A percentile compares a stretch with the other conserved stretches of the same genome.
Conservation (phyloP, 1,284 basidiomycete genomes). For the Gymnopus androsaceus region DNA sequence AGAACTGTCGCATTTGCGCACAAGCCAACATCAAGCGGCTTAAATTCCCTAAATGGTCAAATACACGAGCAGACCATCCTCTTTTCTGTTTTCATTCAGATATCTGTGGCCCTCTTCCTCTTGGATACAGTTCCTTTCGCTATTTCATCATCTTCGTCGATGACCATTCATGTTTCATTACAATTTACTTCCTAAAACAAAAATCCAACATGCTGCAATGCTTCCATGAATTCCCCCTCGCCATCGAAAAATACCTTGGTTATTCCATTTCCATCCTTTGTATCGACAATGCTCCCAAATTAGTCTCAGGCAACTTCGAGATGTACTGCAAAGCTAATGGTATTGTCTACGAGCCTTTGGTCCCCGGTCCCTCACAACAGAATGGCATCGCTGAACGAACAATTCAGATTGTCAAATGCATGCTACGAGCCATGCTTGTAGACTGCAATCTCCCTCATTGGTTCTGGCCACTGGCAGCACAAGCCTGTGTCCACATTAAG, state of each 20-base stretch:
- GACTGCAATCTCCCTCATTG: conserved; percentile 15
- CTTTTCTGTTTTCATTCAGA: not conserved
- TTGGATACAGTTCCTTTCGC: not conserved
- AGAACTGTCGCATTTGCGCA: not conserved
- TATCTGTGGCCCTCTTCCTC: not conserved
- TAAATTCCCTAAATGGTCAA: conserved; percentile 9
- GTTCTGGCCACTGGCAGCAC: too few relatives aligned
- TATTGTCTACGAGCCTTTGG: conserved; percentile 15
- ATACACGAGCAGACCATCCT: conserved; percentile 6
- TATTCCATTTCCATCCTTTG: conserved; percentile 8
- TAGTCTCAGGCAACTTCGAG: conserved; percentile 7
- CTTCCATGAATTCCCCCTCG: conserved; percentile 17
- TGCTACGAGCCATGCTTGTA: conserved; percentile 20
- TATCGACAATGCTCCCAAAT: conserved; percentile 21
- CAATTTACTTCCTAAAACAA: not conserved
- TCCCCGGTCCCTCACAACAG: conserved; percentile 25
- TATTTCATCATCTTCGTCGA: conserved; percentile 7
- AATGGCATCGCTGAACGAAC: conserved; percentile 20
- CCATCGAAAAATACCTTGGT: conserved; percentile 16
- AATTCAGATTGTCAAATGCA: conserved; percentile 10
- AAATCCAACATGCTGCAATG: conserved; percentile 10
- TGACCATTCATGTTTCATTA: not conserved
- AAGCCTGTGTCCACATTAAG: too few relatives aligned
- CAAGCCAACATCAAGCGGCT: conserved; percentile 17
- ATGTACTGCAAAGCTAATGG: conserved; percentile 16